A percentile compares a stretch with the other conserved stretches of the same genome.
phyloP scores from a whole-genome alignment of 441 rosid species.

The Theobroma grandiflorum region DNA sequence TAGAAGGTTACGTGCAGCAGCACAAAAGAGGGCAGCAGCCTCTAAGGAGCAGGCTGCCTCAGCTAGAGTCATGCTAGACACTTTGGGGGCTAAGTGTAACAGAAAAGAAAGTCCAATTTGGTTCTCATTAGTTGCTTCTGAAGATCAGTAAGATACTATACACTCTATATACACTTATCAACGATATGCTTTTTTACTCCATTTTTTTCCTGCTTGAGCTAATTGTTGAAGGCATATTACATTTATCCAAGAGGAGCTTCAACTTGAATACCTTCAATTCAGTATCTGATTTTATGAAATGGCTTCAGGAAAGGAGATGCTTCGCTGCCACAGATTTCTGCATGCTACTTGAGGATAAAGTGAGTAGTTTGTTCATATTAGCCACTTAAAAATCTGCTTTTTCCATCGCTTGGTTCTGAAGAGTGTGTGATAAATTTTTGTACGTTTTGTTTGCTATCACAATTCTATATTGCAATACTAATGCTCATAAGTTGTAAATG shows the following conservation, averaged over 20 bases:
- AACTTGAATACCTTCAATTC: slow-evolving; percentile 10
- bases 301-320: slow-evolving; percentile 63
- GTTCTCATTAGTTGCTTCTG: slow-evolving; percentile 72
- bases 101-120: slow-evolving; percentile 62
- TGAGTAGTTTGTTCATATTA: slow-evolving; percentile 45
- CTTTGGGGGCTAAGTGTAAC: slow-evolving; percentile 46
- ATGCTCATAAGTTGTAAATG: background rate
- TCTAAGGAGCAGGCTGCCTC: slow-evolving; percentile 48
- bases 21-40: slow-evolving; percentile 47
- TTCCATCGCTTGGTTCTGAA: background rate
- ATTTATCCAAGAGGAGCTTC: background rate
- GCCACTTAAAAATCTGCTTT: slow-evolving; percentile 17
- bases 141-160: slow-evolving; percentile 63
- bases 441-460: background rate
- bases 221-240: background rate
- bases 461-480: background rate
- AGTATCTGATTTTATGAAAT: slow-evolving; percentile 32
- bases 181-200: background rate
- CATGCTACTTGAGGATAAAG: slow-evolving; percentile 79
- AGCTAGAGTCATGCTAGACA: slow-evolving; percentile 48
- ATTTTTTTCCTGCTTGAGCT: slow-evolving; percentile 6
- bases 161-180: background rate
- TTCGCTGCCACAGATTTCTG: slow-evolving; percentile 72
- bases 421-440: background rate
- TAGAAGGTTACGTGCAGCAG: slow-evolving; percentile 52